phyloP scores from a whole-genome alignment of 2,329 filamentous ascomycete species.

The Ploettnerulaceae sp. region DNA sequence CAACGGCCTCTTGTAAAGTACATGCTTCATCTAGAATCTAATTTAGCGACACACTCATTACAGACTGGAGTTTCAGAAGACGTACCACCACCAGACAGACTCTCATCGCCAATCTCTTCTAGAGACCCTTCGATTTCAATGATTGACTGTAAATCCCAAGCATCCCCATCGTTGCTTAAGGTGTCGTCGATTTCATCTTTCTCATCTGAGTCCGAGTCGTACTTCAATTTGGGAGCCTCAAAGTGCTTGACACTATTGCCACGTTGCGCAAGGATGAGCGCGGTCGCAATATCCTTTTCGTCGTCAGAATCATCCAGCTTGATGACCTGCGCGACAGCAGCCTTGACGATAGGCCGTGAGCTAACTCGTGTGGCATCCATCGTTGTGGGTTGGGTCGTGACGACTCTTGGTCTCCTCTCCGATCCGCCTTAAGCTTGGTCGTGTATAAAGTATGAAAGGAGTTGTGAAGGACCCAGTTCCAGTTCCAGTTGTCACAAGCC shows the following conservation, averaged over 20 bases:
- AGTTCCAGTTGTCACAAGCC: too few relatives aligned
- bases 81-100: slow-evolving; percentile 40
- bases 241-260: slow-evolving; percentile 10
- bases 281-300: slow-evolving; percentile 10
- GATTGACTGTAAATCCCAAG: slow-evolving; percentile 42
- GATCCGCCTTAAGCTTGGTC: too few relatives aligned
- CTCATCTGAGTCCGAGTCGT: slow-evolving; percentile 16
- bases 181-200: slow-evolving; percentile 22
- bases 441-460: too few relatives aligned
- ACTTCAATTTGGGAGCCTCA: slow-evolving; percentile 4
- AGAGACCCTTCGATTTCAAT: slow-evolving; percentile 44
- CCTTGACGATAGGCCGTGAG: slow-evolving; percentile 3
- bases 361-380: slow-evolving; percentile 1
- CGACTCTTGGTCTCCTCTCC: too few relatives aligned
- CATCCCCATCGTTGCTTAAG: slow-evolving; percentile 20
- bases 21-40: slow-evolving; percentile 38
- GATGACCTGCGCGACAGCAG: slow-evolving; percentile 10
- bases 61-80: slow-evolving; percentile 17
- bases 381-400: too few relatives aligned
- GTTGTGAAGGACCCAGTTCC: too few relatives aligned
- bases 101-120: slow-evolving; percentile 43
- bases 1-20: slow-evolving; percentile 62
- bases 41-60: slow-evolving; percentile 21
- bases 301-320: slow-evolving; percentile 18
- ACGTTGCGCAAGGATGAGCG: slow-evolving; percentile 14